Percentiles rank a stretch among this genome's conserved stretches.
These are phyloP conservation scores for Calycina herbarum DNA, from an alignment of 2,329 filamentous ascomycete species.

Conservation along the genomic window DNA sequence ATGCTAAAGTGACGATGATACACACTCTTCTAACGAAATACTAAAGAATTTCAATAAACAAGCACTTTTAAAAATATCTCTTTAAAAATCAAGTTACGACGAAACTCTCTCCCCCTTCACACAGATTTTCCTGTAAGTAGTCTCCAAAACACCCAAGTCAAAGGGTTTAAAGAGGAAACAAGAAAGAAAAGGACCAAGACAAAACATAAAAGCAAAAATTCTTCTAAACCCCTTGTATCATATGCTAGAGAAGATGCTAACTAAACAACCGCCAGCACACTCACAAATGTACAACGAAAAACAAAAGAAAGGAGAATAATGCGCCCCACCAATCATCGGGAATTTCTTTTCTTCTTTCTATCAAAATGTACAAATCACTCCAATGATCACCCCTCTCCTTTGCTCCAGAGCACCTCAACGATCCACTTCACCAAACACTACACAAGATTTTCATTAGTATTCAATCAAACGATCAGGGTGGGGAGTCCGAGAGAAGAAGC, in stretches of 20 bases:
- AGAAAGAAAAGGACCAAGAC: background rate
- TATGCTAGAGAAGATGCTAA: constrained; percentile 5
- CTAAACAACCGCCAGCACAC: constrained; percentile 1
- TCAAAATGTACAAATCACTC: constrained; percentile 13
- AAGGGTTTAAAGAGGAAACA: background rate
- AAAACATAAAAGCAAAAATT: background rate
- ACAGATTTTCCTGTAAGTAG: background rate
- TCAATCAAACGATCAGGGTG: constrained; percentile 6
- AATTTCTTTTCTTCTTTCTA: constrained; percentile 10
- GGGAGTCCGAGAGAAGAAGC: constrained; percentile 31
- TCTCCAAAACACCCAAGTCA: background rate
- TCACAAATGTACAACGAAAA: constrained; percentile 4
- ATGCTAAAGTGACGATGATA: background rate
- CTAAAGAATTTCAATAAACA: too few relatives aligned
- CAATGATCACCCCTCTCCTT: constrained; percentile 7
- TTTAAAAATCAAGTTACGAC: background rate
- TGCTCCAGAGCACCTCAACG: constrained; percentile 40
- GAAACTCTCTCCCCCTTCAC: too few relatives aligned
- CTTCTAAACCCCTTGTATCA: background rate
- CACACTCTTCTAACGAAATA: background rate
- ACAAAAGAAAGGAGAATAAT: constrained; percentile 2
- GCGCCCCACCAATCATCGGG: background rate
- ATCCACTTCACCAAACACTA: constrained; percentile 49
- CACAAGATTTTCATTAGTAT: constrained; percentile 19
- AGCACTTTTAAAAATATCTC: too few relatives aligned